These are phyloP conservation scores for Sarcodon aspratus DNA, from an alignment of 768 basidiomycete genomes.

Conservation along the genomic window DNA sequence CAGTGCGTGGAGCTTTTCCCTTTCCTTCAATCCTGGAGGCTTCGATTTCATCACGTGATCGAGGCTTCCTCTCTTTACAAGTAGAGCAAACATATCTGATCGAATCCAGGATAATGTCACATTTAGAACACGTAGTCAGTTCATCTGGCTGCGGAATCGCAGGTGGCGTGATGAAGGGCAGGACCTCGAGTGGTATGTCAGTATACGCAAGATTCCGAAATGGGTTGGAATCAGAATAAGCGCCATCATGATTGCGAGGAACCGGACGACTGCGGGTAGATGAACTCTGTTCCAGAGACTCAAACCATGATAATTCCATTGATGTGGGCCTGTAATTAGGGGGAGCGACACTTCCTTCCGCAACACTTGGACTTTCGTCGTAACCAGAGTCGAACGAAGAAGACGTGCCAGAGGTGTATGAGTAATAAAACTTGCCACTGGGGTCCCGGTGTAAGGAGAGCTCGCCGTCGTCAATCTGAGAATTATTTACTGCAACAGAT, in stretches of 20 bases:
- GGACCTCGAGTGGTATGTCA: slow-evolving; percentile 37
- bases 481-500: slow-evolving; percentile 22
- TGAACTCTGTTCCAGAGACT: neutral
- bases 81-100: slow-evolving; percentile 85
- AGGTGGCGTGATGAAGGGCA: slow-evolving; percentile 30
- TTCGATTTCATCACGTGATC: slow-evolving; percentile 1
- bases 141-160: slow-evolving; percentile 42
- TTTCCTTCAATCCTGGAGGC: neutral
- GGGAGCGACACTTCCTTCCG: slow-evolving; percentile 14
- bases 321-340: slow-evolving; percentile 46
- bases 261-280: neutral
- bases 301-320: slow-evolving; percentile 50
- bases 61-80: slow-evolving; percentile 69
- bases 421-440: slow-evolving; percentile 68
- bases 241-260: neutral
- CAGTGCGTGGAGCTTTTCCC: neutral
- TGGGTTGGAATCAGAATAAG: slow-evolving; percentile 8
- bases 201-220: slow-evolving; percentile 12
- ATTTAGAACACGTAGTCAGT: slow-evolving; percentile 77
- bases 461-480: slow-evolving; percentile 42
- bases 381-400: slow-evolving; percentile 46
- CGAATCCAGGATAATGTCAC: slow-evolving; percentile 61
- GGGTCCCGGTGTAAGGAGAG: slow-evolving; percentile 57
- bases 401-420: slow-evolving; percentile 42
- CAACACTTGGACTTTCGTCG: slow-evolving; percentile 33